Conservation (phyloP, 2,329 filamentous ascomycete species). For the Helotiales sp. region DNA sequence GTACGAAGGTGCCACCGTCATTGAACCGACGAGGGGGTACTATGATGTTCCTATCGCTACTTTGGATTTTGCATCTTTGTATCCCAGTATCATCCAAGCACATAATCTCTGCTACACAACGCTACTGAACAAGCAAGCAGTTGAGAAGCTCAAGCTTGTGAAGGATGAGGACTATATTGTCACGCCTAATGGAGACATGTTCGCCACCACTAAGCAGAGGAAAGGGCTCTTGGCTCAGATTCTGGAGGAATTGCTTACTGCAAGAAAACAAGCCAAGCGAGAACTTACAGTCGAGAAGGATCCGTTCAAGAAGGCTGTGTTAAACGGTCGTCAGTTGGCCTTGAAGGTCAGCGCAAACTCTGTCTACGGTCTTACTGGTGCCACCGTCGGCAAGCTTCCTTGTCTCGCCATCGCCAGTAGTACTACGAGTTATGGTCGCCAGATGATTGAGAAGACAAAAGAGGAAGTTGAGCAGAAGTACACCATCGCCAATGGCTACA, state of each 20-base stretch:
- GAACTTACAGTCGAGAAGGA: slow-evolving; percentile 88
- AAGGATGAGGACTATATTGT: slow-evolving; percentile 96
- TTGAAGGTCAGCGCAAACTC: slow-evolving; percentile 97
- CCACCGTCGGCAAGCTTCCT: slow-evolving; percentile 91
- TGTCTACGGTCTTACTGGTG: slow-evolving; percentile 95
- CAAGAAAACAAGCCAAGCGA: slow-evolving; percentile 91
- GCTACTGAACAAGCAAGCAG: slow-evolving; percentile 72
- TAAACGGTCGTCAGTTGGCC: slow-evolving; percentile 95
- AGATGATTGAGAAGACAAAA: slow-evolving; percentile 99
- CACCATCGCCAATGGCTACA: slow-evolving; percentile 90
- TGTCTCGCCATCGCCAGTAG: slow-evolving; percentile 95
- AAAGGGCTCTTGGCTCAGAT: slow-evolving; percentile 95
- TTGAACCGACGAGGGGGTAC: slow-evolving; percentile 90
- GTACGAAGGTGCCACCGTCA: slow-evolving; percentile 97
- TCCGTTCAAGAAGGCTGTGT: slow-evolving; percentile 94
- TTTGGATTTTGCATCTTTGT: slow-evolving; percentile 97
- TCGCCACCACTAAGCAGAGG: slow-evolving; percentile 82
- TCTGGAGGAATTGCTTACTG: slow-evolving; percentile 87
- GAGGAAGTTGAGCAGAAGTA: slow-evolving; percentile 90
- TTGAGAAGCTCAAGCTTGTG: slow-evolving; percentile 74
- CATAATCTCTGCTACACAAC: slow-evolving; percentile 99
- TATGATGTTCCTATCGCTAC: slow-evolving; percentile 95
- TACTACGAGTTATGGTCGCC: slow-evolving; percentile 93
- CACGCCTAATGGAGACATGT: slow-evolving; percentile 91
- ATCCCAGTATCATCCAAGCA: slow-evolving; percentile 97